A percentile compares a stretch with the other conserved stretches of the same genome.
phyloP scores from a whole-genome alignment of 75 land plant genomes.

The Pinus taeda region DNA sequence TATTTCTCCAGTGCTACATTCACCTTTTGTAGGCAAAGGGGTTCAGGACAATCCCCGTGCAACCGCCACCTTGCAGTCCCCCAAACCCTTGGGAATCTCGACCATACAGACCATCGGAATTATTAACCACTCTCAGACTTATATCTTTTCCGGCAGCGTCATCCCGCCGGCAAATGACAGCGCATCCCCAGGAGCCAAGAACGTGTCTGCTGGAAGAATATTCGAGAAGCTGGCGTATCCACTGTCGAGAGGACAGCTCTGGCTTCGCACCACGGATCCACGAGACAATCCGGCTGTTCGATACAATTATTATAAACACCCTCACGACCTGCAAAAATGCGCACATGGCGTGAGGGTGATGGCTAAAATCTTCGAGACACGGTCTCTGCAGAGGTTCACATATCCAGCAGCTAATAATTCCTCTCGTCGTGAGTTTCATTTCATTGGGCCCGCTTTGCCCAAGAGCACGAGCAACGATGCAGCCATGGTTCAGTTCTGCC shows the following conservation, averaged over 20 bases:
- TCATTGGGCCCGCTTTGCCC: slow-evolving; percentile 34
- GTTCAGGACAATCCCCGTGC: not conserved
- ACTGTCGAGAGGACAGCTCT: not conserved
- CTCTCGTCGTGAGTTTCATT: slow-evolving; percentile 16
- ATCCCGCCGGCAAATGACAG: not conserved
- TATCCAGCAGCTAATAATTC: not conserved
- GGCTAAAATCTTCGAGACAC: not conserved
- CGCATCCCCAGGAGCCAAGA: too few relatives aligned
- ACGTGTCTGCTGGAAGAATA: not conserved
- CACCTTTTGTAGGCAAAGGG: not conserved
- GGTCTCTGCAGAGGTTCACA: not conserved
- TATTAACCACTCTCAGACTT: not conserved
- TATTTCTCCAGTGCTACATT: not conserved
- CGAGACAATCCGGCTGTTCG: not conserved
- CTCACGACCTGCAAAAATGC: not conserved
- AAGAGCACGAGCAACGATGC: slow-evolving; percentile 12
- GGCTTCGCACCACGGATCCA: not conserved
- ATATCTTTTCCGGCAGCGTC: not conserved
- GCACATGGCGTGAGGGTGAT: not conserved
- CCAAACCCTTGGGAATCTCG: not conserved
- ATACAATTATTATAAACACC: not conserved
- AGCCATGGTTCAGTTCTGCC: slow-evolving; percentile 42
- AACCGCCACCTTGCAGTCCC: not conserved
- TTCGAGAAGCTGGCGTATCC: not conserved
- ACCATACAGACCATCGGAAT: not conserved